Base-by-base conservation (phyloP, 306 rosid species). In the Quercus aquifolioides region DNA sequence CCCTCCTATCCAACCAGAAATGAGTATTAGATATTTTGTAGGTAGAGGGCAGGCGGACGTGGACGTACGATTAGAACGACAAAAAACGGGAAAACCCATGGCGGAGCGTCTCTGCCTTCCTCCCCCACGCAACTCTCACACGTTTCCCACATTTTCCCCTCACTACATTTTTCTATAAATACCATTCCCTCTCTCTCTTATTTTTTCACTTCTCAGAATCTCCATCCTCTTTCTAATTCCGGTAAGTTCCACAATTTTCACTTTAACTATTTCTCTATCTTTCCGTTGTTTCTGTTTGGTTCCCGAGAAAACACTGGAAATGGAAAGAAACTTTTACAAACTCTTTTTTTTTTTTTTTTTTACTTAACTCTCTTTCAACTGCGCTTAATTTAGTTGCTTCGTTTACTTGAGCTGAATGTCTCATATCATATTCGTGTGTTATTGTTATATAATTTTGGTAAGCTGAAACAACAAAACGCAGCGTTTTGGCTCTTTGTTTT, bases 71-170 rank as follows among this genome's bases (percentile, higher is more conserved):
- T 41, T 23, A 23, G 23, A 0, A 41, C 46, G 11, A 41, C 46
- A 41, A 41, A 41, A 41, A 41, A 41, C 3, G 46, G 12, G 46
- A 57, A 74, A 68, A 69, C 94, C 30, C 88, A 89, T 85, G 95
- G 60, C 79, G 63, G 71, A 90, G 69, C 94, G 97, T 82, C 90
- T 76, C 51, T 62, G 68, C 78, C 96, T 54, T 79, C 79, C 73
- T 72, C 83, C 83, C 12, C 20, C 99, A 94, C 97, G 97, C 99
- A 86, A 87, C 82, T n/a, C 72, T 89, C 94, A 83, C 97, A 84
- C 90, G 87, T 88, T 76, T 72, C 81, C 55, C 30, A 28, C 56
- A 68, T 55, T 63, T 26, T 31, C 55, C 79, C 26, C 17, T 67
- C 35, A 0, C 58, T 18, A 2, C 11, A 11, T 41, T 0, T 25